Base-by-base conservation (phyloP, 257 asterid species). In the Fraxinus cuspidata region DNA sequence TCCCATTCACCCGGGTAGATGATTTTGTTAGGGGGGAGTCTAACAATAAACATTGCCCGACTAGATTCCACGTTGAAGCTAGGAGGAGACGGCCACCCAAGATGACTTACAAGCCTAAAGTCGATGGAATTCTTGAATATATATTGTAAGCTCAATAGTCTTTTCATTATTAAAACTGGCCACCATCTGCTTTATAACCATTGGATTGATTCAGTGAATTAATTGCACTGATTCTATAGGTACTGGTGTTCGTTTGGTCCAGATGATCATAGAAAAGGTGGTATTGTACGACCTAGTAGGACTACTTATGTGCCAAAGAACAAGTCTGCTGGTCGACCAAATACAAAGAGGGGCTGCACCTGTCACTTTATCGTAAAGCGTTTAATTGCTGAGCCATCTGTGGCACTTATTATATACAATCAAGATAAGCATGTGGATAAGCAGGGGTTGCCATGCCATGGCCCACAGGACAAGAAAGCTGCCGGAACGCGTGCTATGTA, bases 231-330 rank as follows among this genome's bases (percentile, higher is more conserved):
- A 77, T 83, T 81, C 72, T 73, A 66, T 77, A 94, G 99, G 92
- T 94, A 92, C 81, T 96, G 99, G 99, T 96, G 99, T 82, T 96
- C 99, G 65, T 96, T 92, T 86, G 99, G 99, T 63, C 99, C 99
- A 5, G 98, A 95, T 82, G 99, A 95, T 82, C 96, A 92, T 77
- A 88, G 98, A 72, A 89, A 83, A 81, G 98, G 98, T 16, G 99
- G 99, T 72, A 29, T 86, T 47, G 94, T 95, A 64, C 95, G 99
- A 25, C 98, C 99, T 64, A 96, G 98, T 85, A 86, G 97, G 86
- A 86, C 74, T 53, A 92, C 96, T 25, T 90, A 92, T 71, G 92
- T 87, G 37, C 85, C 91, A 5, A 96, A 96, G 82, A 95, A 90
- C 65, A 93, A 93, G 81, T 44, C 95, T 15, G 84, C 93, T 40